Percentiles rank a stretch among this genome's conserved stretches.
Evolutionary conservation across 2,329 filamentous ascomycete genomes (phyloP).

Genomic region (Sphaerostilbella broomeana): DNA sequence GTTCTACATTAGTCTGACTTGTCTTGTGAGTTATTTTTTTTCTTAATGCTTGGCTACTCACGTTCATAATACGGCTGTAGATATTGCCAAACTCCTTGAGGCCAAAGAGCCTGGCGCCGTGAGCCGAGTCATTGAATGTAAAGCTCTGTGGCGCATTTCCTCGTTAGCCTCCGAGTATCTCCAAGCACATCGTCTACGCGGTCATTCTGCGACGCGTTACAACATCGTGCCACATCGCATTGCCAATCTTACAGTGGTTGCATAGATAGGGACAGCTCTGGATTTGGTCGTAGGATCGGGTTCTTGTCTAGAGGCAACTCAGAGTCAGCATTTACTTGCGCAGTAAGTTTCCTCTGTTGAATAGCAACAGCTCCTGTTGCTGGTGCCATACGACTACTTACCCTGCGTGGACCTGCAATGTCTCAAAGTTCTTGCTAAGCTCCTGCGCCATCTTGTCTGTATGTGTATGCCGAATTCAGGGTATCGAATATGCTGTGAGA

Average conservation of each 20-base stretch:
- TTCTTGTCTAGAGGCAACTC: constrained; percentile 52
- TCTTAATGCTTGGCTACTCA: constrained; percentile 33
- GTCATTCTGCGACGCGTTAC: too few relatives aligned
- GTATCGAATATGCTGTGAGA: background rate
- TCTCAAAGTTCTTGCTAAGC: constrained; percentile 65
- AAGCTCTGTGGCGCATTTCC: constrained; percentile 55
- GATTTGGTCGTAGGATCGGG: constrained; percentile 78
- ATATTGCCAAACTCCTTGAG: constrained; percentile 98
- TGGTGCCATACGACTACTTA: constrained; percentile 33
- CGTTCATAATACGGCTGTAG: constrained; percentile 95
- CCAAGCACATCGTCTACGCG: too few relatives aligned
- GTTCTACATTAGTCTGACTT: constrained; percentile 1
- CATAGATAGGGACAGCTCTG: constrained; percentile 92
- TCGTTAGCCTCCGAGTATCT: constrained; percentile 1
- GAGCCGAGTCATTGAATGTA: constrained; percentile 91
- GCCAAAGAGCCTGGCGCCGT: constrained; percentile 89
- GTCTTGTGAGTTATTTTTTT: background rate
- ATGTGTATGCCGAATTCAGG: background rate
- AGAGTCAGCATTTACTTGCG: constrained; percentile 10
- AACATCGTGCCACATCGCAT: background rate
- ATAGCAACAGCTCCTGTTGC: background rate
- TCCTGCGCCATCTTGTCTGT: constrained; percentile 30
- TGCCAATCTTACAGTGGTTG: constrained; percentile 55
- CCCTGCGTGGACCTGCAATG: constrained; percentile 80
- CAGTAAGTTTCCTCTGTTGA: background rate